Percentiles rank a stretch among this genome's conserved stretches.
These are phyloP conservation scores for Bacterosira constricta DNA, from an alignment of 108 stramenopile species.

Conservation along the genomic window DNA sequence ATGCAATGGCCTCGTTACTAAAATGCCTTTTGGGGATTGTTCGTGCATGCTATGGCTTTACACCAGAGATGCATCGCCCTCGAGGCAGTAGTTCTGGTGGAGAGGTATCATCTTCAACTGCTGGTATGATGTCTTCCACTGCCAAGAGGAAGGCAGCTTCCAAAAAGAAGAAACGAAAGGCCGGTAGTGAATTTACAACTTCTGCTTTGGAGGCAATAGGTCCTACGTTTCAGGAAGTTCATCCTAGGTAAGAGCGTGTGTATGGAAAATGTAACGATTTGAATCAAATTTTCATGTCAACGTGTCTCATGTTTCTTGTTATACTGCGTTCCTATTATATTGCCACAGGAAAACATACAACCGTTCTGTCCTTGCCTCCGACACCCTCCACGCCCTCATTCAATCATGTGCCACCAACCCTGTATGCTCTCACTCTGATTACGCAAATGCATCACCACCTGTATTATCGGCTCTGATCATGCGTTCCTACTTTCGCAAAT, in stretches of 20 bases:
- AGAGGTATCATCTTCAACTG: no score
- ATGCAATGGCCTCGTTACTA: conserved; percentile 20
- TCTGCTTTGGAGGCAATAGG: not conserved
- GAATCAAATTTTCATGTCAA: not conserved
- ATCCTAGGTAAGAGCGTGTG: not conserved
- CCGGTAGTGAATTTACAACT: not conserved
- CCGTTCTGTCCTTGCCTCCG: conserved; percentile 40
- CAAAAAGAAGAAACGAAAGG: conserved; percentile 31
- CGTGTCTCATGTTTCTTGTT: not conserved
- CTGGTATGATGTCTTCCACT: no score
- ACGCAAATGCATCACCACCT: not conserved
- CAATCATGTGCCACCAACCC: not conserved
- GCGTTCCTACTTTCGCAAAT: conserved; percentile 13
- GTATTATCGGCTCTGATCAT: conserved; percentile 7
- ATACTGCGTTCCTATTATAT: not conserved
- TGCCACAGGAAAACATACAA: conserved; percentile 27
- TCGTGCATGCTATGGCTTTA: conserved; percentile 35
- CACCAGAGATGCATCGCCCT: not conserved
- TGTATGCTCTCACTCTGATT: not conserved
- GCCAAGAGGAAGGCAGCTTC: conserved; percentile 12
- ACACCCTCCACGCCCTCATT: conserved; percentile 21
- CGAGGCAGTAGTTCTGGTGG: not conserved
- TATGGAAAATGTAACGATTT: not conserved
- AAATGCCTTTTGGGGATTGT: conserved; percentile 27
- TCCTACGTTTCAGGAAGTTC: conserved; percentile 3